Conservation (phyloP, 2,329 filamentous ascomycete genomes). For the Aspergillus ibericus region DNA sequence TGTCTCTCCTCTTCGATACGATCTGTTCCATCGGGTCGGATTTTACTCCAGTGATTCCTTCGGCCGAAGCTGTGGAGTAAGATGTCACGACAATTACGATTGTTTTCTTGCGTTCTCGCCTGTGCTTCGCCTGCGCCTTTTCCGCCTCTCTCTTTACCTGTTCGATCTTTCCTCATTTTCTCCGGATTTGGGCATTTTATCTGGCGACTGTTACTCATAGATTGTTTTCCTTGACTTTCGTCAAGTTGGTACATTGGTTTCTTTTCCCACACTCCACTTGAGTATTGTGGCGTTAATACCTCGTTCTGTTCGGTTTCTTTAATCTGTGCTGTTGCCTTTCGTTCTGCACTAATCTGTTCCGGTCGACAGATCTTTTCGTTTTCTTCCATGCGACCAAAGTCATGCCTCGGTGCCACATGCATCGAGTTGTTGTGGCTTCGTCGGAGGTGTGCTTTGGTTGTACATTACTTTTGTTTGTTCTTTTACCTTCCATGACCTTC, state of each 20-base stretch:
- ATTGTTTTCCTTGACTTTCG: conserved; percentile 33
- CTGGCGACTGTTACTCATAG: conserved; percentile 41
- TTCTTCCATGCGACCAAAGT: conserved; percentile 13
- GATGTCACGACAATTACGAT: conserved; percentile 41
- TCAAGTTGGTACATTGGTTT: conserved; percentile 35
- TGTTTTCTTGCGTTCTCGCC: conserved; percentile 31
- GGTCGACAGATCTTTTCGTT: conserved; percentile 21
- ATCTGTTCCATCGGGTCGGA: conserved; percentile 19
- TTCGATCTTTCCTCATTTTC: conserved; percentile 27
- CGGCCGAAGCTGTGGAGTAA: conserved; percentile 18
- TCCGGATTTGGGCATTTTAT: conserved; percentile 37
- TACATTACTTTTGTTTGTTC: conserved; percentile 5
- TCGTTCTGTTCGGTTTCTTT: conserved; percentile 23
- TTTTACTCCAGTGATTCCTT: conserved; percentile 19
- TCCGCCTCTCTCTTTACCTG: conserved; percentile 31
- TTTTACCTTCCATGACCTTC: conserved; percentile 10
- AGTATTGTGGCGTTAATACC: conserved; percentile 32
- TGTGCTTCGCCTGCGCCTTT: conserved; percentile 23
- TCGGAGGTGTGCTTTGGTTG: conserved; percentile 9
- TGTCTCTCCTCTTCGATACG: conserved; percentile 17
- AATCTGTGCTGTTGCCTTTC: conserved; percentile 28
- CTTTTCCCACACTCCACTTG: conserved; percentile 14
- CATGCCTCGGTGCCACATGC: background rate
- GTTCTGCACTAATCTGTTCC: conserved; percentile 28
- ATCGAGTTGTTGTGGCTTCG: conserved; percentile 2